Evolutionary conservation across 345 rosid species (phyloP), one percentile per base, ranked within the genome.

Genomic region (Eucalyptus paniculata): DNA sequence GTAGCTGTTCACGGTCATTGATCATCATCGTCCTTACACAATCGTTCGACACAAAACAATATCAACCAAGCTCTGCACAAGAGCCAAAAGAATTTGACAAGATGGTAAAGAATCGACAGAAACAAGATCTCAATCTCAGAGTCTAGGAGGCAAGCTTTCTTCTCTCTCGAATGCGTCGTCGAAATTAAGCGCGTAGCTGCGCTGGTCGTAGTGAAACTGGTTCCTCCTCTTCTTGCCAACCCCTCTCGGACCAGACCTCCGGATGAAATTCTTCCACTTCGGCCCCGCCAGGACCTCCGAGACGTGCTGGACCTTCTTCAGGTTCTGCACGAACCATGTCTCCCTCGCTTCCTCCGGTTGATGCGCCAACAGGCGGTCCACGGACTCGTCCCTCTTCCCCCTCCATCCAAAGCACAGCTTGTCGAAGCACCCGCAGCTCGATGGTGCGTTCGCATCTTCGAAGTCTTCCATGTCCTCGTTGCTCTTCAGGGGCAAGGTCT

Each of bases 131-230:
- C 96, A 92, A 67, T 91, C 90, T 42, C 93, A 92, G 50, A 94
- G 94, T 89, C 51, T 89, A 87, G 88, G 89, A 44, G 81, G 56
- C 47, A 30, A 13, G 47, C 77, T 88, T 1, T 44, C 85, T 58
- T 89, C 92, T 34, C 88, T 88, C 13, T 89, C 81, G 19, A 89
- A 88, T 49, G 95, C 97, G 81, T 94, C 94, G 42, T 97, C 98
- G 80, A 97, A 96, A 87, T 97, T 96, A n/a, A 96, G 95, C 32
- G 93, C 94, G 87, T 97, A 95, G 91, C 95, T 95, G 85, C 53
- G 90, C 81, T 94, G 94, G 93, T 96, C 99, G 18, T 96, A 95
- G 2, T 91, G 93, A 88, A 90, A 95, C 80, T 90, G 87, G 80
- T 86, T 91, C 28, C 90, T 92, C 83, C 86, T 94, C 92, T 89